phyloP scores from a whole-genome alignment of 768 basidiomycete genomes.

The Suillus subluteus region DNA sequence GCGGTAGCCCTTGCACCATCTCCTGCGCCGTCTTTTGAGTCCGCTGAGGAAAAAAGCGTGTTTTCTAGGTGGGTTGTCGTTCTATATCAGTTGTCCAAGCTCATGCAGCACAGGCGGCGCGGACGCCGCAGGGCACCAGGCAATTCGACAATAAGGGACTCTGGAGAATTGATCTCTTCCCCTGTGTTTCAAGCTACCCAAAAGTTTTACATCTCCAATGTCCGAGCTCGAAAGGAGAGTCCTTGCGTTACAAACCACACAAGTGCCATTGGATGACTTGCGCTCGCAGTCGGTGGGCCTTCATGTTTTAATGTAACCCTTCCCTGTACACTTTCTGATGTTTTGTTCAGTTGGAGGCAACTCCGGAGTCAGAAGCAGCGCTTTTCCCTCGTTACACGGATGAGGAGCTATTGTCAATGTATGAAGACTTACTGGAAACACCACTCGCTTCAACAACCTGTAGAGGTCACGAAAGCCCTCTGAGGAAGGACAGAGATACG shows the following conservation, averaged over 20 bases:
- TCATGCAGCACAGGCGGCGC: slow-evolving; percentile 10
- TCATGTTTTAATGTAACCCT: background rate
- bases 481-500: slow-evolving; percentile 16
- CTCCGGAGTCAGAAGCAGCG: background rate
- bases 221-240: slow-evolving; percentile 9
- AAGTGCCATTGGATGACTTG: background rate
- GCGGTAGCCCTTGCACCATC: slow-evolving; percentile 15
- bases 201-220: background rate
- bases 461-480: slow-evolving; percentile 12
- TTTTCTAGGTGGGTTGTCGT: slow-evolving; percentile 1
- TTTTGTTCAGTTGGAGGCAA: background rate
- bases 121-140: background rate
- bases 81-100: background rate
- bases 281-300: background rate
- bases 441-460: slow-evolving; percentile 21
- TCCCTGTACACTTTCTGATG: background rate
- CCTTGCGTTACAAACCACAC: slow-evolving; percentile 4
- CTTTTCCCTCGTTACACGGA: slow-evolving; percentile 33
- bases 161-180: background rate
- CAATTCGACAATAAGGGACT: background rate
- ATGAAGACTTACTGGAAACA: slow-evolving; percentile 42
- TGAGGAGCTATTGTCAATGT: slow-evolving; percentile 42
- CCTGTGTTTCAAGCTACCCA: background rate
- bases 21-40: background rate
- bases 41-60: background rate